These are phyloP conservation scores for Colletotrichum destructivum DNA, from an alignment of 2,329 filamentous ascomycete species.

Conservation along the genomic window DNA sequence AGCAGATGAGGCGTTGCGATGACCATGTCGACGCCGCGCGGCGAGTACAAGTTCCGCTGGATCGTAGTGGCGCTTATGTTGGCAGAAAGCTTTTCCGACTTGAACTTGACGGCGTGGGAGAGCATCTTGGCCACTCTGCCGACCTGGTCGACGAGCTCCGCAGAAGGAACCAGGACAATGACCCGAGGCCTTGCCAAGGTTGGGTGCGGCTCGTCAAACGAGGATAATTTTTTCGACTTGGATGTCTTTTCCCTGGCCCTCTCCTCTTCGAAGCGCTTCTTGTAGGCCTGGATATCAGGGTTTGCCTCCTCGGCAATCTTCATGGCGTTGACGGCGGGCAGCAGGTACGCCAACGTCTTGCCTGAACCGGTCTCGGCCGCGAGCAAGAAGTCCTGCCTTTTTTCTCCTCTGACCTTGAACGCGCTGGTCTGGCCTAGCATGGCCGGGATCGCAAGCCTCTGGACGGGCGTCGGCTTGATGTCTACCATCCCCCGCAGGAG, in stretches of 20 bases:
- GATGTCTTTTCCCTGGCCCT: constrained; percentile 69
- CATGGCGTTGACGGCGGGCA: constrained; percentile 87
- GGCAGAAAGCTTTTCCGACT: constrained; percentile 85
- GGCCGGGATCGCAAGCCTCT: constrained; percentile 88
- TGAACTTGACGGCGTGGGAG: constrained; percentile 89
- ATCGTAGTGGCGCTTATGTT: constrained; percentile 84
- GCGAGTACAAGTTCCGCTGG: constrained; percentile 85
- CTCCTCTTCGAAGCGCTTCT: constrained; percentile 68
- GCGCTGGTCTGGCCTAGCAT: constrained; percentile 73
- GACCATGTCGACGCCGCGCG: constrained; percentile 86
- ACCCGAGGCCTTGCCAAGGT: constrained; percentile 85
- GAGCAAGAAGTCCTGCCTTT: constrained; percentile 77
- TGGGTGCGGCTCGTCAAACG: constrained; percentile 77
- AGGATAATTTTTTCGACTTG: constrained; percentile 71
- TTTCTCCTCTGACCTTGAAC: constrained; percentile 48
- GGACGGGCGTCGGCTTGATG: constrained; percentile 88
- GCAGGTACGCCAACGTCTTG: constrained; percentile 93
- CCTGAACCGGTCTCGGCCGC: constrained; percentile 98
- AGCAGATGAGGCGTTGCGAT: constrained; percentile 92
- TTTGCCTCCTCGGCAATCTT: constrained; percentile 82
- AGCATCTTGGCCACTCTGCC: constrained; percentile 84
- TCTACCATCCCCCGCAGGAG: constrained; percentile 82
- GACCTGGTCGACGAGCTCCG: constrained; percentile 93
- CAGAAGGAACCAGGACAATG: constrained; percentile 90
- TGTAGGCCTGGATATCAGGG: constrained; percentile 69